Evolutionary conservation across 2,329 filamentous ascomycete species (phyloP), one percentile per base, ranked within the genome.

Genomic region (Cryoendolithus antarcticus): DNA sequence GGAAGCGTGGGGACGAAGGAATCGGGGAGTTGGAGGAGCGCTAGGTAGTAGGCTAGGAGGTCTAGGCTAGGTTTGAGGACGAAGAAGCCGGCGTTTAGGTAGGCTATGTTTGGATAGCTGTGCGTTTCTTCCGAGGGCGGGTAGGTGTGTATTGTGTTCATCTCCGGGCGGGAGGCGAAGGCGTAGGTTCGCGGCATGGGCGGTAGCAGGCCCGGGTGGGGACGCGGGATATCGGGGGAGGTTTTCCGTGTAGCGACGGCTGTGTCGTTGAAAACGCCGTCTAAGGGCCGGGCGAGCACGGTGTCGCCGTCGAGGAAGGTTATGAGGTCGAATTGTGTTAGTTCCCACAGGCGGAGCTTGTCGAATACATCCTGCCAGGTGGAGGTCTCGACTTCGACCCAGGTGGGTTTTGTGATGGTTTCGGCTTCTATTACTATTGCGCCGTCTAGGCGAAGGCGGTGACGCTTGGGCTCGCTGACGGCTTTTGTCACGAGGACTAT

Each of bases 81-180:
- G 45, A 62, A 61, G 49, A 62, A 61, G 24, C 60, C 61, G 1
- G 59, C 59, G 44, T 58, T 61, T 44, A 63, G 51, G 38, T 58
- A 54, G 34, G 51, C 47, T 5, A 44, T 34, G 29, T 49, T 51
- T 21, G 58, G 55, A 35, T 55, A 51, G 9, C 55, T 56, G 32
- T 50, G 45, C 21, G 44, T 30, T n/a, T 40, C 49, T 15, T 52
- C 43, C 6, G 41, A 46, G 4, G 61, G 61, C 4, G 61, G 61
- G 39, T 56, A 62, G 10, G 49, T 36, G 47, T 63, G 61, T 10
- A 42, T 43, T 11, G 41, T 43, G 33, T 54, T 50, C 47, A 56
- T 52, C 37, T 63, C 61, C 29, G 51, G 50, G n/a, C 56, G 44
- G 35, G 47, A 51, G 7, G 53, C 60, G 32, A 62, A 49, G 13